Base-by-base conservation (phyloP, 495 filamentous ascomycete species). In the Lasiosphaeriaceae sp. region DNA sequence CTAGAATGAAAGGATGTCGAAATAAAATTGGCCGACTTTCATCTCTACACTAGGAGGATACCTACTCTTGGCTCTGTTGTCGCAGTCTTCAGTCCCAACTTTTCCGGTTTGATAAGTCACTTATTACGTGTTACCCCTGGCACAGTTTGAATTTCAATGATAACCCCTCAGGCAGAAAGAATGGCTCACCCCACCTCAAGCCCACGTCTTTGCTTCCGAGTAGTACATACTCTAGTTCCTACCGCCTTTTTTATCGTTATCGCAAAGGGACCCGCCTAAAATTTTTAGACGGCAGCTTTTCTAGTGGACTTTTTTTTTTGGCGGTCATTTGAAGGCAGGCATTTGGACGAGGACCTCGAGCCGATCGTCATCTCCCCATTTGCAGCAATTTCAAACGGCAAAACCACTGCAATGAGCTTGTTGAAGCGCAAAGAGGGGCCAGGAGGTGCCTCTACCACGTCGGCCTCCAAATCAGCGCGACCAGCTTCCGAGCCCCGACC, bases 351-450 rank as follows among this genome's bases (percentile, higher is more conserved):
- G 26, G 51, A 57, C 50, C 47, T 46, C 23, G 24, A 50, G 19
- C 19, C 24, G 47, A 59, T 62, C 55, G 48, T 56, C 52, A 46
- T 45, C 51, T 31, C 24, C 47, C 47, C 62, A 63, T 66, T 66
- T 62, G 64, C 58, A 47, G 35, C 60, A 54, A 37, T 5, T 11
- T 41, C 43, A 24, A 37, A 12, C 44, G 22, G 17, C 45, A 37
- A 50, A 8, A 45, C 20, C 45, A 44, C 47, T 29, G 68, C 8
- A 8, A 79, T 79, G 77, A 70, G 72, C 52, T 67, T 75, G 9
- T 64, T 77, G 31, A 79, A 79, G 55, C 69, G 77, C 29, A 79
- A 79, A 60, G 73, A 77, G 62, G 70, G 70, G 57, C 76, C 76
- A 3, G 72, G 61, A 14, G 75, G 68, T 57, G 54, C 74, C 48